Evolutionary conservation across 2,329 filamentous ascomycete genomes (phyloP).

Genomic region (Colletotrichum tabaci): DNA sequence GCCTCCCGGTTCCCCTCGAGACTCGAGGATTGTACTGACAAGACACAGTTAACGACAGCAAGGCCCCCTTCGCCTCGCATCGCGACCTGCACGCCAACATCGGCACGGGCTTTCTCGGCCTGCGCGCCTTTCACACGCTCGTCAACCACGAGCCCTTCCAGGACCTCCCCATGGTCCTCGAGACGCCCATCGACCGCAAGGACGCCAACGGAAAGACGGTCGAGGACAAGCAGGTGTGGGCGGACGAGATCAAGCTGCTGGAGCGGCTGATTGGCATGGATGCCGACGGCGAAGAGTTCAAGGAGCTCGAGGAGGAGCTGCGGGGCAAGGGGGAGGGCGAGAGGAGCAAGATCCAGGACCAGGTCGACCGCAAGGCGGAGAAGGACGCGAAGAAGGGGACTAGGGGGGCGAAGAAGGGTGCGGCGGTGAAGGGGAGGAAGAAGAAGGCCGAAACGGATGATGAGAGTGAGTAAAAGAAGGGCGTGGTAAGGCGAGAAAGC

Average conservation of each 20-base stretch:
- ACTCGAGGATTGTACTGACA: constrained; percentile 19
- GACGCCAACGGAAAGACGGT: constrained; percentile 75
- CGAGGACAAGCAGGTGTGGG: constrained; percentile 90
- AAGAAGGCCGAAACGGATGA: constrained; percentile 53
- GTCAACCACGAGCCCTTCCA: constrained; percentile 86
- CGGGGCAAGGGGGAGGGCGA: constrained; percentile 79
- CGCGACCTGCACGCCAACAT: constrained; percentile 97
- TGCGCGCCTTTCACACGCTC: constrained; percentile 90
- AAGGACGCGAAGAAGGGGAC: constrained; percentile 67
- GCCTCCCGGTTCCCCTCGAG: no score
- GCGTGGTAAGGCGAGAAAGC: neutral
- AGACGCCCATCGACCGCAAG: constrained; percentile 90
- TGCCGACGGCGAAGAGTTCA: constrained; percentile 80
- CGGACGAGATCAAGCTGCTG: constrained; percentile 93
- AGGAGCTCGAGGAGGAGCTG: constrained; percentile 73
- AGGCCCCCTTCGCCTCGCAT: constrained; percentile 85
- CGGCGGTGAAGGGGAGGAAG: constrained; percentile 52
- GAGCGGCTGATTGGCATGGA: constrained; percentile 92
- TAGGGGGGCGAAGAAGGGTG: constrained; percentile 49
- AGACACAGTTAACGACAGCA: constrained; percentile 89
- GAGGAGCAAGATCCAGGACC: constrained; percentile 81
- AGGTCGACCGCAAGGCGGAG: constrained; percentile 81
- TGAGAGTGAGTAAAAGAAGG: constrained; percentile 50
- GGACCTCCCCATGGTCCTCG: constrained; percentile 89
- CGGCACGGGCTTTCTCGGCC: constrained; percentile 91